Base-by-base conservation (phyloP, 306 rosid species). In the Trifolium repens region DNA sequence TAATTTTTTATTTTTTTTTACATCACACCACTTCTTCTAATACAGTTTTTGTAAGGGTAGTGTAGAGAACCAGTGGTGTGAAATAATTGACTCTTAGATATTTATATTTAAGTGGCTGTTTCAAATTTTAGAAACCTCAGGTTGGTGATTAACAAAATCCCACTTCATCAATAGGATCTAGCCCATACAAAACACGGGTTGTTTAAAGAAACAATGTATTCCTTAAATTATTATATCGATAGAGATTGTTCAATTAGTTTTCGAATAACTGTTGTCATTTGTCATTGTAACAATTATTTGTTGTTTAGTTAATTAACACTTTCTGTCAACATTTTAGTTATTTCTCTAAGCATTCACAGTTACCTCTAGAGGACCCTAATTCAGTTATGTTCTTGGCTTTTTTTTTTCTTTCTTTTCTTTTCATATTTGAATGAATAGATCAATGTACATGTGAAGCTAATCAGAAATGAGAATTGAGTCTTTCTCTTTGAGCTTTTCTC, bases 181-280 rank as follows among this genome's bases (percentile, higher is more conserved):
- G 34, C 34, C 52, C 52, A 40, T 65, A 35, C 52, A 43, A 62
- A 8, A 34, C 46, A 62, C 8, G 50, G 71, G 71, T 16, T 42
- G 71, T 52, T 19, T 66, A 42, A 19, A 66, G 9, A 26, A 42
- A 64, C 15, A 64, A n/a, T 64, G 69, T 16, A 63, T 54, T 54
- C 60, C 60, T 54, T 54, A 50, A 50, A 50, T 50, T 50, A 4
- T 50, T 46, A 11, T 39, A 39, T 11, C 1, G n/a, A 50, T 50
- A 50, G 19, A 15, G 19, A 49, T 14, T 50, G 15, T 14, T 50
- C 11, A 17, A 54, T 3, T 54, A 16, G 13, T 53, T 53, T 53
- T 17, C 5, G 4, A 2, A 17, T 53, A 7, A 49, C 19, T 49
- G 55, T 15, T 49, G 55, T 49, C 34, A 22, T 24, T 10, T 1